A percentile compares a stretch with the other conserved stretches of the same genome.
Evolutionary conservation across 345 rosid genomes (phyloP).

Genomic region (Lepidium africanum): DNA sequence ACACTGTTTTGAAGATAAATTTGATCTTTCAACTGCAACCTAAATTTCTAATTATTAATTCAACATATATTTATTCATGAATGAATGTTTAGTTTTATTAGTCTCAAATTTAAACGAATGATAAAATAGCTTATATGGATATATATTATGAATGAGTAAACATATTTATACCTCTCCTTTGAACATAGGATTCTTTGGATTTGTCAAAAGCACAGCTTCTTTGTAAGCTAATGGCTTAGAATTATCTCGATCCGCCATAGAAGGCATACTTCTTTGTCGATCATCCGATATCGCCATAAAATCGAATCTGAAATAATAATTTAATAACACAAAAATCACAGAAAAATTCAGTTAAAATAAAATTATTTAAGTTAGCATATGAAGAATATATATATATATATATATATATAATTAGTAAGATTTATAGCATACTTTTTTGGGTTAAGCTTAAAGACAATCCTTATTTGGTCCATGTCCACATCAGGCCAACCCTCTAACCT

Average conservation of each 20-base stretch:
- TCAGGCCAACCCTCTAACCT: slow-evolving; percentile 73
- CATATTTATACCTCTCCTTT: slow-evolving; percentile 50
- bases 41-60: too few relatives aligned
- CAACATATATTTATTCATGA: not conserved
- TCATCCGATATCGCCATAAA: slow-evolving; percentile 75
- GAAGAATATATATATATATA: not conserved
- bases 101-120: not conserved
- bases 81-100: not conserved
- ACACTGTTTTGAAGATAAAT: too few relatives aligned
- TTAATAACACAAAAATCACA: not conserved
- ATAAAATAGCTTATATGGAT: not conserved
- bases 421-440: slow-evolving; percentile 39
- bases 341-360: not conserved
- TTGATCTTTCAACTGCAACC: too few relatives aligned
- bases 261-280: slow-evolving; percentile 68
- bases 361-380: not conserved
- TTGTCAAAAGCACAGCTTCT: slow-evolving; percentile 78
- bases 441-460: slow-evolving; percentile 75
- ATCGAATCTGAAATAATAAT: slow-evolving; percentile 45
- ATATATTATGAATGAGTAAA: not conserved
- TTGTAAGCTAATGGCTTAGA: slow-evolving; percentile 51
- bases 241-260: slow-evolving; percentile 40
- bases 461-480: slow-evolving; percentile 77
- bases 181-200: slow-evolving; percentile 43
- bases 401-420: not conserved